Percentiles rank a stretch among this genome's conserved stretches.
Conservation (phyloP, 345 rosid species). For the Atalantia buxifolia region DNA sequence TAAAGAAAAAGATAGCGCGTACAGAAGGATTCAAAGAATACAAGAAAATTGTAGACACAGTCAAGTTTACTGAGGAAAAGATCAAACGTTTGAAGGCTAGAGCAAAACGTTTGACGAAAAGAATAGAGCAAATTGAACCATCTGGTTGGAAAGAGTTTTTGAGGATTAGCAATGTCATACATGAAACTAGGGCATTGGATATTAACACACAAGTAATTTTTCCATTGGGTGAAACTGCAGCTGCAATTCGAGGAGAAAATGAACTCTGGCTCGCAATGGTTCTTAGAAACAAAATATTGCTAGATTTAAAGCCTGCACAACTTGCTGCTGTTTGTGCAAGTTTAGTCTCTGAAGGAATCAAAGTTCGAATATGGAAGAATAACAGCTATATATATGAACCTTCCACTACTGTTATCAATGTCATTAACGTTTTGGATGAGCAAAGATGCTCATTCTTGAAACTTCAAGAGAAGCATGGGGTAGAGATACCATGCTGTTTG, state of each 20-base stretch:
- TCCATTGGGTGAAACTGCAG: slow-evolving; percentile 94
- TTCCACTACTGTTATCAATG: slow-evolving; percentile 49
- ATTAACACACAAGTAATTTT: slow-evolving; percentile 70
- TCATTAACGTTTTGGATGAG: slow-evolving; percentile 57
- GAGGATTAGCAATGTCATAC: slow-evolving; percentile 79
- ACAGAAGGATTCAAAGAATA: slow-evolving; percentile 83
- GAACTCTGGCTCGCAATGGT: slow-evolving; percentile 97
- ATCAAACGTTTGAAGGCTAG: slow-evolving; percentile 70
- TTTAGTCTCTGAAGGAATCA: slow-evolving; percentile 86
- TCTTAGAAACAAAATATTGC: slow-evolving; percentile 61
- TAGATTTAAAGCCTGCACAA: slow-evolving; percentile 73
- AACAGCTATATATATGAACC: slow-evolving; percentile 71
- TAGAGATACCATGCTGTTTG: slow-evolving; percentile 63
- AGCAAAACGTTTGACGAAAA: slow-evolving; percentile 60
- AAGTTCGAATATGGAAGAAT: slow-evolving; percentile 73
- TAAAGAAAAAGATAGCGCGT: slow-evolving; percentile 81
- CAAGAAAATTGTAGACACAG: slow-evolving; percentile 62
- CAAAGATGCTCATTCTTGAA: slow-evolving; percentile 52
- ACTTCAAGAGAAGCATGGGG: slow-evolving; percentile 85
- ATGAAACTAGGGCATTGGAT: slow-evolving; percentile 79
- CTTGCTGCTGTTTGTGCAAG: slow-evolving; percentile 81
- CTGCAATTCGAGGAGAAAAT: slow-evolving; percentile 93
- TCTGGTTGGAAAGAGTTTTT: slow-evolving; percentile 98
- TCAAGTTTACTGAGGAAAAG: slow-evolving; percentile 66
- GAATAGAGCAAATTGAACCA: slow-evolving; percentile 82